Evolutionary conservation across 2,329 filamentous ascomycete genomes (phyloP), one percentile per base, ranked within the genome.

Genomic region (Fusarium mangiferae): DNA sequence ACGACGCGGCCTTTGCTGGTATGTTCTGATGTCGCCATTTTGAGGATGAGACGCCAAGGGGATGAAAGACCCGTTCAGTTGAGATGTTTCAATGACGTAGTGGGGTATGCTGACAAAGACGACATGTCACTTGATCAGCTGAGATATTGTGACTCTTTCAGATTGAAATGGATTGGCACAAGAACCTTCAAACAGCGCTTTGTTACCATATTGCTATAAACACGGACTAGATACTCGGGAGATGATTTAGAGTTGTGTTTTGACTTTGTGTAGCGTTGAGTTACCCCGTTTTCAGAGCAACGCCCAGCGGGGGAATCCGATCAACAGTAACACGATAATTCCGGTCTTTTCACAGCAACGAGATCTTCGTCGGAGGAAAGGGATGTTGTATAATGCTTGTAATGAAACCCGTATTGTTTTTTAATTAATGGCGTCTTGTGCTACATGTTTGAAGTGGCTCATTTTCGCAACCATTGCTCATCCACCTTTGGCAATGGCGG

Each of bases 61-160:
- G 36, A 55, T 39, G 20, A 49, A 44, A 20, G 24, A 28, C 39
- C 6, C 7, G 24, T 49, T n/a, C 20, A 48, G 18, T 11, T 33
- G 56, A 71, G 20, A 46, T 26, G 63, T 59, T 63, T 55, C 58
- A 58, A 26, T 68, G 57, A 68, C 45, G 33, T 59, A 44, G 56
- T 66, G 46, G 51, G 35, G 42, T 26, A 61, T 70, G 70, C 67
- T 73, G 70, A 73, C 70, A 74, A 73, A 72, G 61, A 62, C 36
- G 14, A 26, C 4, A 13, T 33, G 45, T 42, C 63, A 68, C 54
- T 68, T 68, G 65, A 68, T 30, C n/a, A 33, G 13, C 30, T 49
- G 41, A n/a, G 30, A 26, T 35, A 33, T 56, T 2, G 24, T 7
- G 7, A 17, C 14, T 17, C n/a, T 28, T 38, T 20, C 20, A 22